Evolutionary conservation across 495 filamentous ascomycete species (phyloP).

Genomic region (Penicillium crystallinum): DNA sequence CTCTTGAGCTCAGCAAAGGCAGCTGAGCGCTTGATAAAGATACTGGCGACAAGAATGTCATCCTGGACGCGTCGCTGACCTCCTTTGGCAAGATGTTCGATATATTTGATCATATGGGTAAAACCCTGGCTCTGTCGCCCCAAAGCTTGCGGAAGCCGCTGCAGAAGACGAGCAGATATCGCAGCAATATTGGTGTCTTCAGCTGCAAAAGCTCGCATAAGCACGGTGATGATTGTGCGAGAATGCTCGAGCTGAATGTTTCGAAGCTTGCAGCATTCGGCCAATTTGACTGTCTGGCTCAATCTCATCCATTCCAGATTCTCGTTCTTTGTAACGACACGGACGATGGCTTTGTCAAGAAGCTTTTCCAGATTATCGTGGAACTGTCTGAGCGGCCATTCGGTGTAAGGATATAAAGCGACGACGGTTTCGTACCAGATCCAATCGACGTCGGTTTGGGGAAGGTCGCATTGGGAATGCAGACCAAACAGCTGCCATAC

Average conservation of each 20-base stretch:
- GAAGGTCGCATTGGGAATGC: conserved; percentile 16
- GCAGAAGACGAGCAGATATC: neutral
- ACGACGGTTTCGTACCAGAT: conserved; percentile 26
- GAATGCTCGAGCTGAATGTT: conserved; percentile 23
- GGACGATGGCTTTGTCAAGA: conserved; percentile 19
- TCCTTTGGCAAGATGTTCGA: conserved; percentile 1
- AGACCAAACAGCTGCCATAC: conserved; percentile 24
- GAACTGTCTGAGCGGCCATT: conserved; percentile 21
- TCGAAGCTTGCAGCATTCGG: conserved; percentile 19
- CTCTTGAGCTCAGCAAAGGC: neutral
- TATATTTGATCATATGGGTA: neutral
- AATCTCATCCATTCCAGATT: conserved; percentile 8
- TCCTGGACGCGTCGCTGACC: neutral
- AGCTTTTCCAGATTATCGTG: conserved; percentile 19
- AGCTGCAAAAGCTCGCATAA: conserved; percentile 18
- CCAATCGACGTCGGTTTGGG: conserved; percentile 14
- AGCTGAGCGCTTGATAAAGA: conserved; percentile 2
- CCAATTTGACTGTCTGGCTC: conserved; percentile 9
- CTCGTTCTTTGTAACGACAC: conserved; percentile 22
- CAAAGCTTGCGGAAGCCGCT: neutral
- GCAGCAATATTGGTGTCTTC: neutral
- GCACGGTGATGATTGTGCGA: conserved; percentile 19
- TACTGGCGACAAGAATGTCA: neutral
- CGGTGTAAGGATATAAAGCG: conserved; percentile 22
- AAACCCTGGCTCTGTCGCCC: neutral